Percentiles rank a stretch among this genome's conserved stretches.
Evolutionary conservation across 306 rosid genomes (phyloP).

Genomic region (Sicyos baderoa): DNA sequence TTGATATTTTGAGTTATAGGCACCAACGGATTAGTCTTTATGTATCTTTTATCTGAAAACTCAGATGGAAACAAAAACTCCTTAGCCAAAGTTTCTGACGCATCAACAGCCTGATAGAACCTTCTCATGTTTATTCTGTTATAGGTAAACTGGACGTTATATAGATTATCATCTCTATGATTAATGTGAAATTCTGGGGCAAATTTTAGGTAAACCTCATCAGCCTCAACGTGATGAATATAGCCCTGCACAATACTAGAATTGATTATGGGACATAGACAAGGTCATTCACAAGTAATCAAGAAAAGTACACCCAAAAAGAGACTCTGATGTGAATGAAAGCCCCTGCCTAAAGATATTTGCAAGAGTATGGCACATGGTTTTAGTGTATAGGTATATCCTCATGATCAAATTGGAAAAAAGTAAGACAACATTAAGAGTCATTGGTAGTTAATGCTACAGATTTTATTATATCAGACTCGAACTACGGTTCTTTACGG

Average conservation of each 20-base stretch:
- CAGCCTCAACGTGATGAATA: slow-evolving; percentile 76
- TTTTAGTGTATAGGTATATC: background rate
- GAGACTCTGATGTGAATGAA: background rate
- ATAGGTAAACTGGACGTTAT: slow-evolving; percentile 58
- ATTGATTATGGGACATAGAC: slow-evolving; percentile 1
- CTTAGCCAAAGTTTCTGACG: slow-evolving; percentile 33
- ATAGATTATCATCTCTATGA: slow-evolving; percentile 43
- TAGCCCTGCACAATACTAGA: slow-evolving; percentile 47
- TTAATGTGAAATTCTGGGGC: slow-evolving; percentile 34
- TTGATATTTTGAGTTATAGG: slow-evolving; percentile 54
- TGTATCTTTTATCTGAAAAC: slow-evolving; percentile 35
- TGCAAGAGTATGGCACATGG: background rate
- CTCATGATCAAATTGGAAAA: background rate
- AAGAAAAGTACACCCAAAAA: background rate
- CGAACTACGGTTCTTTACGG: background rate
- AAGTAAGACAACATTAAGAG: background rate
- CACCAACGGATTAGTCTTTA: slow-evolving; percentile 33
- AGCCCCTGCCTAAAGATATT: background rate
- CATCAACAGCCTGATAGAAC: slow-evolving; percentile 64
- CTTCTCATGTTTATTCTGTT: slow-evolving; percentile 72
- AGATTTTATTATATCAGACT: background rate
- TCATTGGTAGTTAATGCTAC: background rate
- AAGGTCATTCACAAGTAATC: background rate
- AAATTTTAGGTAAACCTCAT: slow-evolving; percentile 63
- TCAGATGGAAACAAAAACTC: slow-evolving; percentile 58